Percentiles rank a stretch among this genome's conserved stretches.
Evolutionary conservation across 257 asterid species (phyloP).

Genomic region (Echium plantagineum): DNA sequence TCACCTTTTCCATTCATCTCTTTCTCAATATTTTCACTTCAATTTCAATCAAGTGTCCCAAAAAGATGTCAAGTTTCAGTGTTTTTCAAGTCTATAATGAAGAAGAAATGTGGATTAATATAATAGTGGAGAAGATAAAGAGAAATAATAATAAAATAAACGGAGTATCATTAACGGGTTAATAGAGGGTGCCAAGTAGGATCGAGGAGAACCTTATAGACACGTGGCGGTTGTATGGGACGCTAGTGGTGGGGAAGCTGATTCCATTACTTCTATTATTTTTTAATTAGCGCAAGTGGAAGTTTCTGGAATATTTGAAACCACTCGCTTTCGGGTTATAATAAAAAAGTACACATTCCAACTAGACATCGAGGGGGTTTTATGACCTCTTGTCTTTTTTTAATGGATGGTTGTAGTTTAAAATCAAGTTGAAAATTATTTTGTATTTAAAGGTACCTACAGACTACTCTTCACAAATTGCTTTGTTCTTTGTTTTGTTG

Average conservation of each 20-base stretch:
- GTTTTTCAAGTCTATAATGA: no score
- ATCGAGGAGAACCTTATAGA: constrained; percentile 9
- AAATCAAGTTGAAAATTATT: no score
- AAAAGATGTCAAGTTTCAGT: background rate
- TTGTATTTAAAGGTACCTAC: no score
- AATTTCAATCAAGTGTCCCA: no score
- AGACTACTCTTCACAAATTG: no score
- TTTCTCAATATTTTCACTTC: background rate
- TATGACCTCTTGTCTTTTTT: no score
- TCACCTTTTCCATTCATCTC: constrained; percentile 30
- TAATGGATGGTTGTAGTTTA: no score
- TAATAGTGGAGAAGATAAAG: no score
- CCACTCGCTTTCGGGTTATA: background rate
- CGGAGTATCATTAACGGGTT: constrained; percentile 20
- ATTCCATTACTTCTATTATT: constrained; percentile 4
- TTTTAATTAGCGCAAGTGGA: constrained; percentile 20
- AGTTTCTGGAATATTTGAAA: constrained; percentile 40
- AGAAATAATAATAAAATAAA: background rate
- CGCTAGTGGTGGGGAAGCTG: constrained; percentile 8
- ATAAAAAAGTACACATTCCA: no score
- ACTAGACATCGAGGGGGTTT: no score
- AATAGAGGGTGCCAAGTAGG: constrained; percentile 43
- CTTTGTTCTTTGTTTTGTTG: no score
- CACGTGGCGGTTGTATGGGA: constrained; percentile 28
- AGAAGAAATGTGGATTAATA: no score